Evolutionary conservation across 352 stramenopile species (phyloP).

Genomic region (Globisporangium nagaii): DNA sequence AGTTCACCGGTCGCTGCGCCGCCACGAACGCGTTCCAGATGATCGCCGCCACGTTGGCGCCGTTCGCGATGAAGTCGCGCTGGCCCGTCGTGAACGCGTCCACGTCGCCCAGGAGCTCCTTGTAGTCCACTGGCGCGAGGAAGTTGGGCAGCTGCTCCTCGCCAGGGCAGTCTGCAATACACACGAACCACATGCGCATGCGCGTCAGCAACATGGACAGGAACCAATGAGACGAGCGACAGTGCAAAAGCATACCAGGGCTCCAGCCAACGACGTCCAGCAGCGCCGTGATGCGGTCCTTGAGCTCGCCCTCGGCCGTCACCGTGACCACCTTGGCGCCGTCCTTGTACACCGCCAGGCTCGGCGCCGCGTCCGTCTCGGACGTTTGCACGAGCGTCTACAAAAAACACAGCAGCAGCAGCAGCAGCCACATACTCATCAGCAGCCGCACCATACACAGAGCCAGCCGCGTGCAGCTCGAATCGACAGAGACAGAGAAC

Average conservation of each 20-base stretch:
- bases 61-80: conserved; percentile 75
- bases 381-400: conserved; percentile 37
- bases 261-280: conserved; percentile 56
- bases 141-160: conserved; percentile 50
- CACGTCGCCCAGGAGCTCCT: conserved; percentile 55
- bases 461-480: not conserved
- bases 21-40: conserved; percentile 78
- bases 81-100: conserved; percentile 59
- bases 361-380: conserved; percentile 27
- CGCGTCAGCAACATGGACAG: too few species aligned
- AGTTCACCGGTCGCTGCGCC: conserved; percentile 66
- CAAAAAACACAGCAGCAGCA: not conserved
- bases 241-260: conserved; percentile 28
- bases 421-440: not conserved
- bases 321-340: conserved; percentile 25
- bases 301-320: conserved; percentile 36
- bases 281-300: conserved; percentile 43
- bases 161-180: conserved; percentile 31
- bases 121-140: conserved; percentile 54
- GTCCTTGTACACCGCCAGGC: conserved; percentile 50
- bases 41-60: conserved; percentile 73
- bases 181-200: not conserved
- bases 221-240: too few species aligned
- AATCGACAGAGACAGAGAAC: not conserved
- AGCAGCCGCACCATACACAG: too few species aligned